Evolutionary conservation across 2,329 filamentous ascomycete species (phyloP).

Genomic region (Phoma sp.): DNA sequence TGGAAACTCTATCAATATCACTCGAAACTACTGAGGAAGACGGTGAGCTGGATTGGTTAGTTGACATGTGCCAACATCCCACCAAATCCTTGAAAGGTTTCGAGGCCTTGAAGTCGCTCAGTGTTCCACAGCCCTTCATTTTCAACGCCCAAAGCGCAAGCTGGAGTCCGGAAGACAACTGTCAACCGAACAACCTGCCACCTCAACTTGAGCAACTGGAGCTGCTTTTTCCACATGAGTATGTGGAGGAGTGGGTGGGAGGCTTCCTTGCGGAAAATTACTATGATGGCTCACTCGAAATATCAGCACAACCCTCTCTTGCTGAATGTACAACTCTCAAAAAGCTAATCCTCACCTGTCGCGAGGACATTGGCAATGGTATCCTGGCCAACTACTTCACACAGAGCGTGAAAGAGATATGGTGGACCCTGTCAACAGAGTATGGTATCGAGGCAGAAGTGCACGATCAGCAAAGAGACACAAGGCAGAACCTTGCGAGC

Average conservation of each 20-base stretch:
- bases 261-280: conserved; percentile 6
- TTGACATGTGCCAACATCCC: conserved; percentile 18
- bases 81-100: conserved; percentile 20
- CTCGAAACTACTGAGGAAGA: conserved; percentile 22
- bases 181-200: conserved; percentile 20
- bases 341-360: conserved; percentile 23
- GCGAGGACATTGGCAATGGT: conserved; percentile 17
- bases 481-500: conserved; percentile 6
- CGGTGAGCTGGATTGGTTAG: conserved; percentile 22
- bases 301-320: neutral
- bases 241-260: conserved; percentile 16
- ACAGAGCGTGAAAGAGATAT: conserved; percentile 11
- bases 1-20: conserved; percentile 24
- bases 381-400: conserved; percentile 13
- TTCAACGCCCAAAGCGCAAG: neutral
- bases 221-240: conserved; percentile 21
- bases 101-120: conserved; percentile 17
- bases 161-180: neutral
- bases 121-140: conserved; percentile 27
- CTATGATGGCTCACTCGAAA: neutral
- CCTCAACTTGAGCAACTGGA: conserved; percentile 24
- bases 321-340: too few species aligned
- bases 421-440: conserved; percentile 6
- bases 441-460: conserved; percentile 18
- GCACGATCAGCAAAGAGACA: conserved; percentile 11